Percentiles rank a stretch among this genome's conserved stretches.
These are phyloP conservation scores for Trypanosoma boissoni DNA, from an alignment of 208 protist species.

Conservation along the genomic window DNA sequence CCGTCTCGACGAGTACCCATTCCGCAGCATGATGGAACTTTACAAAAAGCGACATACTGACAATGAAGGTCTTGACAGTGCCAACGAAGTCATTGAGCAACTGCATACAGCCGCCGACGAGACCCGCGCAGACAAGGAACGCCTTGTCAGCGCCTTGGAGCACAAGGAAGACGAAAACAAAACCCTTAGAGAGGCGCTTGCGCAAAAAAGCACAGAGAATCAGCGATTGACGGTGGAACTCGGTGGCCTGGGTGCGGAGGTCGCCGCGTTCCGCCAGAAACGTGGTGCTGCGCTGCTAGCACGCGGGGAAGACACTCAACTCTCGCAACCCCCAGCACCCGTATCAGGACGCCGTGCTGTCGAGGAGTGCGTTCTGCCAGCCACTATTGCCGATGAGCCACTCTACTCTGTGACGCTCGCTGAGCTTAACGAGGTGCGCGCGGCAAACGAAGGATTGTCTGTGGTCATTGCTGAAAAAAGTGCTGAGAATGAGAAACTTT, in stretches of 20 bases:
- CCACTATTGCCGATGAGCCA: conserved; percentile 15
- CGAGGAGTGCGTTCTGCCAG: conserved; percentile 11
- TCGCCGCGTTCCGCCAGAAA: conserved; percentile 33
- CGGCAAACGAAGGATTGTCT: background rate
- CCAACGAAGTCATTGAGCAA: conserved; percentile 6
- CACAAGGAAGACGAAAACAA: conserved; percentile 15
- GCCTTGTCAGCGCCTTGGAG: background rate
- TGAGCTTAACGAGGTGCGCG: conserved; percentile 14
- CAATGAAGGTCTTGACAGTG: conserved; percentile 12
- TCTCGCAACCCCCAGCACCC: conserved; percentile 1
- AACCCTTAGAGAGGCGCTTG: conserved; percentile 24
- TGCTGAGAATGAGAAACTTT: conserved; percentile 21
- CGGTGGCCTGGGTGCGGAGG: conserved; percentile 9
- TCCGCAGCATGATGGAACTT: conserved; percentile 22
- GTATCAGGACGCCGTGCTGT: conserved; percentile 15
- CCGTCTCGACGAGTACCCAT: conserved; percentile 26
- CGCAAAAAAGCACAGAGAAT: no score
- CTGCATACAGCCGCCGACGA: conserved; percentile 10
- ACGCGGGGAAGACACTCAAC: conserved; percentile 19
- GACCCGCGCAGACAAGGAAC: background rate
- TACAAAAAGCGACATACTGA: conserved; percentile 19
- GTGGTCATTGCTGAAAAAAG: conserved; percentile 14
- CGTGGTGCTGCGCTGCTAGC: conserved; percentile 17
- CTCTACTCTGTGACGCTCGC: conserved; percentile 29
- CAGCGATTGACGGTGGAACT: conserved; percentile 7